These are phyloP conservation scores for Mycena olivaceomarginata DNA, from an alignment of 768 basidiomycete genomes.

Conservation along the genomic window DNA sequence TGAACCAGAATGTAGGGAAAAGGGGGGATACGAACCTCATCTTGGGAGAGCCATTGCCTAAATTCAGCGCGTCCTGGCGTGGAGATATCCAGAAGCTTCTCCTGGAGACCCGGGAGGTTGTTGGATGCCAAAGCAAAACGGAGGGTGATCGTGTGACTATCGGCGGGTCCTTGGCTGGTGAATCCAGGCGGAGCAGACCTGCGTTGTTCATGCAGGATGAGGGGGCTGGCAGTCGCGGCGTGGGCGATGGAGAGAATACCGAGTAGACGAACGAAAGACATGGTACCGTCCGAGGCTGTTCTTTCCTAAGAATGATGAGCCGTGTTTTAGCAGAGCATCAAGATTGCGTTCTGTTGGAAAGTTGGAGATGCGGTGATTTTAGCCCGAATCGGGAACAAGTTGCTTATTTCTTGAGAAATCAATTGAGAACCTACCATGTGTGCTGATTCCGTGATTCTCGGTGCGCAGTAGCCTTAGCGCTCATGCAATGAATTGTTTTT, in stretches of 20 bases:
- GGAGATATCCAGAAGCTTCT: too few species aligned
- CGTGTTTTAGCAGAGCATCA: too few species aligned
- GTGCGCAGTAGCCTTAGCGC: conserved; percentile 18
- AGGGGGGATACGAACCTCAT: conserved; percentile 47
- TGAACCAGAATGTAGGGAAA: background rate
- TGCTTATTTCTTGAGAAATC: conserved; percentile 3
- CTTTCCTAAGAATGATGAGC: too few species aligned
- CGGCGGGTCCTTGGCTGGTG: conserved; percentile 42
- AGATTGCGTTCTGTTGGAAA: too few species aligned
- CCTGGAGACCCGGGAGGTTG: too few species aligned
- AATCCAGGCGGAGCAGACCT: conserved; percentile 45
- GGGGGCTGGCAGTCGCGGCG: too few species aligned
- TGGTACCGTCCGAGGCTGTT: too few species aligned
- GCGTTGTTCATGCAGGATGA: background rate
- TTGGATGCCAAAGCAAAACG: conserved; percentile 54
- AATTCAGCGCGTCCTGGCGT: conserved; percentile 43
- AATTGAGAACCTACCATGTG: conserved; percentile 4
- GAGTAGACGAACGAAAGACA: too few species aligned
- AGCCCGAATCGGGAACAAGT: background rate
- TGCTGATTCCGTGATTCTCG: conserved; percentile 24
- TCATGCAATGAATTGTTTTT: conserved; percentile 14
- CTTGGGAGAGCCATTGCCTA: conserved; percentile 52
- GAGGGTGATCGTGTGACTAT: conserved; percentile 45
- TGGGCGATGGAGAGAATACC: too few species aligned
- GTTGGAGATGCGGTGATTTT: background rate